These are phyloP conservation scores for Monosporascus sp. DNA, from an alignment of 2,329 filamentous ascomycete species.

Conservation along the genomic window DNA sequence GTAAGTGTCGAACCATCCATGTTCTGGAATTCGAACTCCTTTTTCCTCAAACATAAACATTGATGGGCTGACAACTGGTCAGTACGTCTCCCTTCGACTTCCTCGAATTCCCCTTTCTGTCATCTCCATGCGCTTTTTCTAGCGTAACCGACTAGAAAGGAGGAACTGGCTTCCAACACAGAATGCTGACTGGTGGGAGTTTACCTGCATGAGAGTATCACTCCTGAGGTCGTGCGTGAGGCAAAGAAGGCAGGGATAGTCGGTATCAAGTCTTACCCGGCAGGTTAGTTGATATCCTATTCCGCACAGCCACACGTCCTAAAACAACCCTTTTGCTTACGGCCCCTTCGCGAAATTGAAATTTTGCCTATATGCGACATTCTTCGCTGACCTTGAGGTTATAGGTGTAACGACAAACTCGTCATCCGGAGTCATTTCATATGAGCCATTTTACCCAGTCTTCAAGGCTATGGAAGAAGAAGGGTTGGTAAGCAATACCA, in stretches of 20 bases:
- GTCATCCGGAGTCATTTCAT: slow-evolving; percentile 45
- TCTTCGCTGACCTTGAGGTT: slow-evolving; percentile 7
- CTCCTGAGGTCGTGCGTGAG: slow-evolving; percentile 49
- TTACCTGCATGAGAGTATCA: slow-evolving; percentile 46
- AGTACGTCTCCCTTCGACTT: background rate
- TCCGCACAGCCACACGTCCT: background rate
- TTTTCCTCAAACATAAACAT: background rate
- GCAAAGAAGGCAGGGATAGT: slow-evolving; percentile 54
- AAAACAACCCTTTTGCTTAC: background rate
- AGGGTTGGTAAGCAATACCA: slow-evolving; percentile 36
- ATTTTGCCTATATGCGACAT: background rate
- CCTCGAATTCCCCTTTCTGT: background rate
- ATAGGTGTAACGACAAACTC: slow-evolving; percentile 27
- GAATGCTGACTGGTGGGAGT: slow-evolving; percentile 14
- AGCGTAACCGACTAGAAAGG: background rate
- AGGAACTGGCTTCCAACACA: background rate
- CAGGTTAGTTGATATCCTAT: background rate
- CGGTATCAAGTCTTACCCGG: slow-evolving; percentile 50
- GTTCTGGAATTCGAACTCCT: too few relatives aligned
- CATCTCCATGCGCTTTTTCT: background rate
- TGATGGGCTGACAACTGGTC: background rate
- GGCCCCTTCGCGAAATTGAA: too few relatives aligned
- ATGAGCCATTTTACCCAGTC: slow-evolving; percentile 51
- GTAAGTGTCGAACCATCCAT: background rate
- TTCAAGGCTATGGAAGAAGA: slow-evolving; percentile 63